Evolutionary conservation across 2,329 filamentous ascomycete species (phyloP), one percentile per base, ranked within the genome.

Genomic region (Exophiala aquamarina): DNA sequence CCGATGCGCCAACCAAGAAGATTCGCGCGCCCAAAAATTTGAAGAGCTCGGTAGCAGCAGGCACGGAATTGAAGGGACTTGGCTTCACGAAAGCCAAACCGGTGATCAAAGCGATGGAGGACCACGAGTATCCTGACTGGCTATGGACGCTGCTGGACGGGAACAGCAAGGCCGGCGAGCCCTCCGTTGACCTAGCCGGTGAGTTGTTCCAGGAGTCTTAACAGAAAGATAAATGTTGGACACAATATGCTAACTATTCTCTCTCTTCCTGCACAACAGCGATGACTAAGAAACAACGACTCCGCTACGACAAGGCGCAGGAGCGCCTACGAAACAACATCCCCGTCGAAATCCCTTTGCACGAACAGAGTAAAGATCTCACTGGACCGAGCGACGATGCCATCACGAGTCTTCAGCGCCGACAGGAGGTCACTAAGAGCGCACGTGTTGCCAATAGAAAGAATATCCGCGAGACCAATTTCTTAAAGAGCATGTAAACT

Each of bases 51-150:
- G 67, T 69, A 20, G 49, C 61, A 0, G 65, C 67, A 5, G 72
- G 72, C 9, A 67, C 66, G 4, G 64, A 62, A 47, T 42, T 75
- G 49, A 61, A 61, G 18, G 70, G 70, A 10, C 60, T 75, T 35
- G 72, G 71, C 49, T 74, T 74, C 57, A 66, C 70, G 46, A 74
- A 74, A 58, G 71, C 71, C 56, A 70, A 72, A 50, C 65, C 70
- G 5, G 67, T 71, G 29, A 52, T 73, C 18, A 43, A 72, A 41
- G 72, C 72, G 10, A 51, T 66, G 59, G 71, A 74, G 45, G 72
- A 75, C 52, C 62, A 65, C 33, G 72, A 74, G 54, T 75, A 75
- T 54, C 72, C 72, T 11, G 67, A 72, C 11, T 75, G 72, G 72
- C 52, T 75, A 43, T 75, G 72, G 72, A 61, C 55, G 3, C 57